phyloP scores from a whole-genome alignment of 352 stramenopile genomes.

The Pythium insidiosum region DNA sequence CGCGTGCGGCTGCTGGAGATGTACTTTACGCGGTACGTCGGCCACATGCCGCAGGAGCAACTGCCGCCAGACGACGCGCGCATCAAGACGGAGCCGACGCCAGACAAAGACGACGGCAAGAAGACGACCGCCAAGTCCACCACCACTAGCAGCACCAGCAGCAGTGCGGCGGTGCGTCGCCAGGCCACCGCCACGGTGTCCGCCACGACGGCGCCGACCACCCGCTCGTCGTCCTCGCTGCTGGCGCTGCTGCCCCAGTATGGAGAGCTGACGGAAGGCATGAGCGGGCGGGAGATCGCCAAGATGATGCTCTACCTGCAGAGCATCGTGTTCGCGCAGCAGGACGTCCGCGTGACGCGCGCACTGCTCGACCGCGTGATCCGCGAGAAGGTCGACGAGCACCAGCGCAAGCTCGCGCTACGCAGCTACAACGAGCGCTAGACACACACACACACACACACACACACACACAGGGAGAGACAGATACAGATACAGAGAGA shows the following conservation, averaged over 20 bases:
- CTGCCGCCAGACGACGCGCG: too few species aligned
- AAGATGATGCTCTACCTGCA: slow-evolving; percentile 87
- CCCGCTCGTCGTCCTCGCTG: slow-evolving; percentile 15
- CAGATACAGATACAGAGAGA: too few species aligned
- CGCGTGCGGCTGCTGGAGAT: slow-evolving; percentile 56
- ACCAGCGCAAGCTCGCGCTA: slow-evolving; percentile 57
- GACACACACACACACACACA: too few species aligned
- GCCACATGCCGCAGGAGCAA: too few species aligned
- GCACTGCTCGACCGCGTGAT: slow-evolving; percentile 53
- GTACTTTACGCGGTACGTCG: too few species aligned
- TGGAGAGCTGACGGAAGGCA: slow-evolving; percentile 49
- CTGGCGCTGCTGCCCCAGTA: slow-evolving; percentile 33
- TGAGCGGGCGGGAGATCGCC: slow-evolving; percentile 81
- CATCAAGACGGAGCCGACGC: too few species aligned
- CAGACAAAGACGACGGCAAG: slow-evolving; percentile 40
- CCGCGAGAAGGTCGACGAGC: slow-evolving; percentile 64
- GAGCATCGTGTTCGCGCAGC: slow-evolving; percentile 71
- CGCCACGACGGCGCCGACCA: too few species aligned
- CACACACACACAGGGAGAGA: too few species aligned
- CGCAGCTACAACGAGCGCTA: slow-evolving; percentile 35
- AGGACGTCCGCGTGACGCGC: slow-evolving; percentile 39
- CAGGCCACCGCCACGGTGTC: too few species aligned
- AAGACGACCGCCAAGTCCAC: slow-evolving; percentile 10
- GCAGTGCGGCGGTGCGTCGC: too few species aligned
- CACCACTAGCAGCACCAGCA: too few species aligned